Conservation (phyloP, 148 eudicot species). For the Fagopyrum tataricum region DNA sequence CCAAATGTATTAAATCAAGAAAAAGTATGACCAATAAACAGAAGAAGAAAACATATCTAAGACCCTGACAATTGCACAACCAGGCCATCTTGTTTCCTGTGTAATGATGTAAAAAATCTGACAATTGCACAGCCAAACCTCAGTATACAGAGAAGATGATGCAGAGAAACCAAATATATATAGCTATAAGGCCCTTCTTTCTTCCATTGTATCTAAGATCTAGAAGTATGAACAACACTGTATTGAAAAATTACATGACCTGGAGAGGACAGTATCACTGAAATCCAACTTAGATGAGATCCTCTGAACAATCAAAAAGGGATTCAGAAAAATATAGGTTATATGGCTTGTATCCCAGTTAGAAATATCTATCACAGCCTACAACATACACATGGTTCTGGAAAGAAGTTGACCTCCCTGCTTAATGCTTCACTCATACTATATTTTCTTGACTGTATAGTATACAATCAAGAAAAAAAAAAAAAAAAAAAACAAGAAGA, state of each 20-base stretch:
- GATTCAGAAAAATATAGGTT: not conserved
- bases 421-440: too few relatives aligned
- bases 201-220: not conserved
- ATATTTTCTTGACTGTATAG: too few relatives aligned
- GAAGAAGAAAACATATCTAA: too few relatives aligned
- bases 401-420: too few relatives aligned
- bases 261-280: not conserved
- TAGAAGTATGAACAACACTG: not conserved
- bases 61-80: not conserved
- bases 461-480: too few relatives aligned
- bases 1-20: not conserved
- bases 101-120: not conserved
- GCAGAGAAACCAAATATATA: not conserved
- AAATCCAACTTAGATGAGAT: not conserved
- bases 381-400: conserved; percentile 7
- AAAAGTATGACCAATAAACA: not conserved
- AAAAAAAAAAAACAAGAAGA: too few relatives aligned
- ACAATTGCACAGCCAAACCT: not conserved
- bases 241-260: not conserved
- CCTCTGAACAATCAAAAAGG: not conserved
- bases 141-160: not conserved
- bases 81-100: not conserved
- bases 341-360: not conserved
- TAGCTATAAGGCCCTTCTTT: not conserved
- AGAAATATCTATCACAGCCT: conserved; percentile 12